A percentile compares a stretch with the other conserved stretches of the same genome.
These are phyloP conservation scores for Annulohypoxylon stygium DNA, from an alignment of 495 filamentous ascomycete genomes.

Conservation along the genomic window DNA sequence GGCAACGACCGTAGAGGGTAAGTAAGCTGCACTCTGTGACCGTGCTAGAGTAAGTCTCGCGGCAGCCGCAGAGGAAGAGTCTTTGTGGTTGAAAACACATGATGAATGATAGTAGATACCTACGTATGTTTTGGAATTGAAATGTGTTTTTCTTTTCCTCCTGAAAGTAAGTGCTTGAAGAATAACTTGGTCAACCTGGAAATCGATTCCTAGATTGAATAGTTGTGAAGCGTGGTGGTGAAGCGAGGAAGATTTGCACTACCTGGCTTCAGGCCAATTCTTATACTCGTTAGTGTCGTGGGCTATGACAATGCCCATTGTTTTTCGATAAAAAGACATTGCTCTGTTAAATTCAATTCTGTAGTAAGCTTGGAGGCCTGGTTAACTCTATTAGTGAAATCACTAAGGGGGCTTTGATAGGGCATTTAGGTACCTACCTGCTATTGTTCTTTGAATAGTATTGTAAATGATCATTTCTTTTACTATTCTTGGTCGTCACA, in stretches of 20 bases:
- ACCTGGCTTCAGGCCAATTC: background rate
- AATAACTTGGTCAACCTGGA: constrained; percentile 5
- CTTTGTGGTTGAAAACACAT: constrained; percentile 40
- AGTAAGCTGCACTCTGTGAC: constrained; percentile 32
- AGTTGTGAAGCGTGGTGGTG: constrained; percentile 28
- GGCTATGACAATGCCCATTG: constrained; percentile 24
- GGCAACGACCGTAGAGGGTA: constrained; percentile 32
- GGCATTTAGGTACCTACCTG: too few relatives aligned
- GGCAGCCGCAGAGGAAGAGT: constrained; percentile 26
- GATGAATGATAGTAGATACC: constrained; percentile 12
- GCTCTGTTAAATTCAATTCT: background rate
- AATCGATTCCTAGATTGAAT: constrained; percentile 26
- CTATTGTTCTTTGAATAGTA: too few relatives aligned
- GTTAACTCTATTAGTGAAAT: background rate
- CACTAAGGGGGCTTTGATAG: background rate
- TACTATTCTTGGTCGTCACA: too few relatives aligned
- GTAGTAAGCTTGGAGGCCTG: too few relatives aligned
- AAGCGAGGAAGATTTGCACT: background rate
- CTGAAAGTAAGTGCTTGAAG: constrained; percentile 33
- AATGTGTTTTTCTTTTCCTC: background rate
- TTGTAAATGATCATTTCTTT: too few relatives aligned
- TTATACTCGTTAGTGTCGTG: constrained; percentile 16
- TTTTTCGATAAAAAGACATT: constrained; percentile 23
- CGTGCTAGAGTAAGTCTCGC: constrained; percentile 29
- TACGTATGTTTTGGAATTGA: background rate